Evolutionary conservation across 495 filamentous ascomycete species (phyloP), one percentile per base, ranked within the genome.

Genomic region (Pseudevernia furfuracea): DNA sequence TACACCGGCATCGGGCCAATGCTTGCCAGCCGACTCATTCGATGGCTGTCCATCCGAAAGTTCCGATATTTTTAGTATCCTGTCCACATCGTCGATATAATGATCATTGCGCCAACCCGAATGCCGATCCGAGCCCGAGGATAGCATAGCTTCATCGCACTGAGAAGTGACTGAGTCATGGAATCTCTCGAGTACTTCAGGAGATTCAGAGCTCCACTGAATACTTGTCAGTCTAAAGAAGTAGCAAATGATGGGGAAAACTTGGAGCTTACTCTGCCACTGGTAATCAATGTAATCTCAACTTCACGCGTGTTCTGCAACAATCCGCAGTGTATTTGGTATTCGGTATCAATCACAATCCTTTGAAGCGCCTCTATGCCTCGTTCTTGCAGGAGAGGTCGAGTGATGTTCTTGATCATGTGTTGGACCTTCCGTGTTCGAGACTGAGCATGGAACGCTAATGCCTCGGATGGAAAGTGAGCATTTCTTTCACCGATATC

Each of bases 301-400:
- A 63, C 52, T 36, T 63, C 61, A 46, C 39, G 61, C 14, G 30
- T 6, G 11, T 63, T 48, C 21, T 10, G 21, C 52, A 63, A 25
- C 6, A 63, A 63, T 7, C 61, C 61, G 25, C 52, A 34, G 7
- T n/a, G 19, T 58, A 63, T 28, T 44, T 37, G 61, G 6, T 19
- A n/a, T 17, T 63, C 61, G 14, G 39, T 43, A 14, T 63, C 38
- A 14, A 34, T 9, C 30, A 63, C 52, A 14, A 57, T 53, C 12
- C 36, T 43, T 23, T 21, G 52, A 46, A 63, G 43, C n/a, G 61
- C 61, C 19, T 63, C 61, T 7, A 63, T 38, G 17, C 61, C 61
- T 23, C 52, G 39, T 12, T 56, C 21, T 6, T 63, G 28, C 38
- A 7, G 61, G 37, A 63, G 61, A 14, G 61, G 61, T 8, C 25